Conservation (phyloP, 2,329 filamentous ascomycete species). For the Colletotrichum nymphaeae region DNA sequence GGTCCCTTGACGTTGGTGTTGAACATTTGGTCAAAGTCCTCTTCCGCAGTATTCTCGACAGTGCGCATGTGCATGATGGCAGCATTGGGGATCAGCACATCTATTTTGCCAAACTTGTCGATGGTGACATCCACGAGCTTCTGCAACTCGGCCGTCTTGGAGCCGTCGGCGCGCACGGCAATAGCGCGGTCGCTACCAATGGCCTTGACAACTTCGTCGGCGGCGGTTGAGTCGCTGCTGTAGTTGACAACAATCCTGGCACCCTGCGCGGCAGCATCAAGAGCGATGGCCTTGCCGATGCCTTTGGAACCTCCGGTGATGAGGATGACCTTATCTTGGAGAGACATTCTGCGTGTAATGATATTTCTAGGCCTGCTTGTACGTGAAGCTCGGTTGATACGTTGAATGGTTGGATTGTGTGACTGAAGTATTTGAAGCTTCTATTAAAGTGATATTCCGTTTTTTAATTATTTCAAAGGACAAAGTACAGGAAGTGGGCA, state of each 20-base stretch:
- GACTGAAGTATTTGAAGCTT: background rate
- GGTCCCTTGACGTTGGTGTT: conserved; percentile 68
- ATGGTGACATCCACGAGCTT: conserved; percentile 61
- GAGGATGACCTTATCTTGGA: conserved; percentile 56
- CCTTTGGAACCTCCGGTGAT: conserved; percentile 69
- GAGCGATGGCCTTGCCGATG: conserved; percentile 69
- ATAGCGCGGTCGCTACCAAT: conserved; percentile 61
- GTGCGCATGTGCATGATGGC: conserved; percentile 62
- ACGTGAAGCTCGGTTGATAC: background rate
- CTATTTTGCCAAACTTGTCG: conserved; percentile 64
- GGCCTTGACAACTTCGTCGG: conserved; percentile 56
- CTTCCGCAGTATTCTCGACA: conserved; percentile 60
- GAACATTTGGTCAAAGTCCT: conserved; percentile 61
- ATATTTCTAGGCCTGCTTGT: background rate
- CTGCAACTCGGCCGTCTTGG: conserved; percentile 57
- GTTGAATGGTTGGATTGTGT: background rate
- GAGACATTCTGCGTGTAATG: conserved; percentile 39
- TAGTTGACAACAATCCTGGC: conserved; percentile 71
- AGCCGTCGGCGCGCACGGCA: conserved; percentile 67
- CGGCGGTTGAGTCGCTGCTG: conserved; percentile 55
- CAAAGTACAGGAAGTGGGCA: background rate
- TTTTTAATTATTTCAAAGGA: too few relatives aligned
- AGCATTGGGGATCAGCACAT: conserved; percentile 69
- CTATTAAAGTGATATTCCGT: too few relatives aligned
- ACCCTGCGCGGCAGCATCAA: conserved; percentile 66